A percentile compares a stretch with the other conserved stretches of the same genome.
Evolutionary conservation across 768 basidiomycete species (phyloP).

Genomic region (Suillus subalutaceus): DNA sequence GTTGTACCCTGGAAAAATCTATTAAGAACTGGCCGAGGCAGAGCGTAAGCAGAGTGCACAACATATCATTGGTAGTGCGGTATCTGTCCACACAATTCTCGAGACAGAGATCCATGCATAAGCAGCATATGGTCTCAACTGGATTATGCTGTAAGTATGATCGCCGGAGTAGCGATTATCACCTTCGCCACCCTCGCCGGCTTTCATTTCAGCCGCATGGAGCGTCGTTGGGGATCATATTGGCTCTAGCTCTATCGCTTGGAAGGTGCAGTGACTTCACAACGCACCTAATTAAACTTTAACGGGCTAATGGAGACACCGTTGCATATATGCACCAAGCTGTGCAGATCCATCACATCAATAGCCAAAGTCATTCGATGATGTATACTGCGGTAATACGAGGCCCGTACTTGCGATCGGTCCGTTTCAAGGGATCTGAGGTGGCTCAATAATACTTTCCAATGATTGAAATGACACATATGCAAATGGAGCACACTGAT

Average conservation of each 20-base stretch:
- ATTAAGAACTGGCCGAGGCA: background rate
- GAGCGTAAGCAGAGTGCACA: background rate
- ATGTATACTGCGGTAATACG: background rate
- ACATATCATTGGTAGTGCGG: background rate
- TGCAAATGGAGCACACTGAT: background rate
- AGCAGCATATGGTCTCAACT: background rate
- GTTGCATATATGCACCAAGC: background rate
- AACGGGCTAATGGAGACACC: background rate
- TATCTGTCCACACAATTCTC: background rate
- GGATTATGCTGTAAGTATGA: background rate
- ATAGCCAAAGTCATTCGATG: background rate
- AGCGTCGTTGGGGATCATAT: background rate
- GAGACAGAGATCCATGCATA: background rate
- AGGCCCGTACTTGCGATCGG: background rate
- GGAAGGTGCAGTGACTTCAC: constrained; percentile 3
- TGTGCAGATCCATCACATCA: background rate
- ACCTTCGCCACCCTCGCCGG: background rate
- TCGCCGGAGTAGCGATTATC: background rate
- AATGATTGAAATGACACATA: background rate
- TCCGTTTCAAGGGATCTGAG: background rate
- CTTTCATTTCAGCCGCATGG: no score
- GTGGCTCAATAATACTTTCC: no score
- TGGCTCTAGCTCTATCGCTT: background rate
- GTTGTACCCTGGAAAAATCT: background rate
- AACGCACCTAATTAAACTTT: background rate